A percentile compares a stretch with the other conserved stretches of the same genome.
Evolutionary conservation across 192 early-diverging fungal species (phyloP).

Genomic region (Paraglomus occultum): DNA sequence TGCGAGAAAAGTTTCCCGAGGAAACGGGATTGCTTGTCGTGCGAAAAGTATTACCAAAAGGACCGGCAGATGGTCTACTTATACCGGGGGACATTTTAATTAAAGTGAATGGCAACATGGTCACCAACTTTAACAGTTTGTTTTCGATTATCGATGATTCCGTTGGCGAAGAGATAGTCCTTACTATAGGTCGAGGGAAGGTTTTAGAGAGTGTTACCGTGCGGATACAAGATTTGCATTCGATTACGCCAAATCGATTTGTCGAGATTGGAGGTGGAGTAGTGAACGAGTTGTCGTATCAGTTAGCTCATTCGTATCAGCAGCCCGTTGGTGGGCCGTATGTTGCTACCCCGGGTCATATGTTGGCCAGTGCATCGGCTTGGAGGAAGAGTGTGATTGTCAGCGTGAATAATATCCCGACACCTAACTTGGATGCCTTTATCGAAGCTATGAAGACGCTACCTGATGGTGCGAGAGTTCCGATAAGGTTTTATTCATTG

Average conservation of each 20-base stretch:
- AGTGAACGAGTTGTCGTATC: constrained; percentile 72
- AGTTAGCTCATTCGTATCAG: constrained; percentile 70
- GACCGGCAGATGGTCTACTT: constrained; percentile 60
- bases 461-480: constrained; percentile 61
- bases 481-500: constrained; percentile 70
- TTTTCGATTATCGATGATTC: constrained; percentile 62
- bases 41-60: constrained; percentile 60
- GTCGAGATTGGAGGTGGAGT: constrained; percentile 85
- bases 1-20: constrained; percentile 60
- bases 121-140: constrained; percentile 71
- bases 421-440: constrained; percentile 65
- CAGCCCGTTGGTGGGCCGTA: constrained; percentile 78
- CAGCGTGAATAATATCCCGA: constrained; percentile 64
- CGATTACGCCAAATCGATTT: constrained; percentile 78
- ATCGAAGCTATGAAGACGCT: constrained; percentile 61
- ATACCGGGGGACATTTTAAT: constrained; percentile 75
- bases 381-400: constrained; percentile 69
- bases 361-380: constrained; percentile 62
- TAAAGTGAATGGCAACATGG: constrained; percentile 56
- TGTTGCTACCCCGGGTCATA: constrained; percentile 68
- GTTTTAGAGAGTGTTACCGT: constrained; percentile 43
- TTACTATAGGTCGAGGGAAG: constrained; percentile 61
- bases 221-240: constrained; percentile 67
- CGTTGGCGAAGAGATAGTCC: constrained; percentile 47
- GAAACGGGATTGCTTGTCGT: constrained; percentile 72